These are phyloP conservation scores for Sphenostylis stenocarpa DNA, from an alignment of 306 rosid species.

Conservation along the genomic window DNA sequence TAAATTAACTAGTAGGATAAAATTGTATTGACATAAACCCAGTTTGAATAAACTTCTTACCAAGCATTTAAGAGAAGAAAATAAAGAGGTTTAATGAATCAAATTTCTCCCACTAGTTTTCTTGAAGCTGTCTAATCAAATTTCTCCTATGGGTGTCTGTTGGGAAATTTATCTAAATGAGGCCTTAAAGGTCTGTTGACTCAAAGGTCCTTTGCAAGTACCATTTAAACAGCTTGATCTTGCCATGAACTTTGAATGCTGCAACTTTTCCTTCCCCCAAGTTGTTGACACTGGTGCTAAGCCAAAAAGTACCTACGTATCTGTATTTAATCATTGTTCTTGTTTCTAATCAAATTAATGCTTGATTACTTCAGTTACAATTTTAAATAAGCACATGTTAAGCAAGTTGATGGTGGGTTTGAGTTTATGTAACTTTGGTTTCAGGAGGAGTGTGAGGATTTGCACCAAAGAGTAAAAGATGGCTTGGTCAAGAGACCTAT, in stretches of 20 bases:
- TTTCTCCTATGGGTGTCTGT: background rate
- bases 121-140: too few species aligned
- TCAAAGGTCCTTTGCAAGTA: background rate
- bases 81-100: too few species aligned
- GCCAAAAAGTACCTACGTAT: background rate
- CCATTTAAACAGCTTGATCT: constrained; percentile 3
- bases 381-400: background rate
- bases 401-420: constrained; percentile 28
- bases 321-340: background rate
- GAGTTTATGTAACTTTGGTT: constrained; percentile 30
- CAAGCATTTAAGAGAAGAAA: too few species aligned
- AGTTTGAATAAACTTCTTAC: too few species aligned
- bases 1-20: constrained; percentile 18
- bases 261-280: background rate
- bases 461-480: constrained; percentile 61
- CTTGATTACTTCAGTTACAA: background rate
- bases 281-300: background rate
- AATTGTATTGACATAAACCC: background rate
- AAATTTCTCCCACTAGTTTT: too few species aligned
- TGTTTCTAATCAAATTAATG: background rate
- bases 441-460: constrained; percentile 86
- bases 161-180: background rate
- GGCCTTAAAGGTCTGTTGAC: background rate
- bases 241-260: constrained; percentile 14
- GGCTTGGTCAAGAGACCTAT: constrained; percentile 62